Percentiles rank a stretch among this genome's conserved stretches.
phyloP scores from a whole-genome alignment of 345 rosid species.

The Schrenkiella parvula region DNA sequence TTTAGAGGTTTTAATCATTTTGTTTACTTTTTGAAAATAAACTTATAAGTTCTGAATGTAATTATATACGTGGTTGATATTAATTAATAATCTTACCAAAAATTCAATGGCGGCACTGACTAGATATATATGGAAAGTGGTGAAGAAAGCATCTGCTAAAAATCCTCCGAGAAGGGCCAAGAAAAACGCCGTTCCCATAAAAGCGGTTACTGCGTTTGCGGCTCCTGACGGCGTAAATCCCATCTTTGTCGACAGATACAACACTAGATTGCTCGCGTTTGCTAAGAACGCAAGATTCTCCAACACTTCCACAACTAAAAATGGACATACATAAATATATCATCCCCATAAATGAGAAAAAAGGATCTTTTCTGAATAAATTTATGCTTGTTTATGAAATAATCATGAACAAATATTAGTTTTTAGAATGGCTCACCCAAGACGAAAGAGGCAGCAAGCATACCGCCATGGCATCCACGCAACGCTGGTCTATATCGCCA shows the following conservation, averaged over 20 bases:
- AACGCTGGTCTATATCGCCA: conserved; percentile 67
- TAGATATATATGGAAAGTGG: conserved; percentile 62
- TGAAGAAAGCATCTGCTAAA: conserved; percentile 67
- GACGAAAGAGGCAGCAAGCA: conserved; percentile 73
- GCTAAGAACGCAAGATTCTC: conserved; percentile 91
- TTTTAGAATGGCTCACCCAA: conserved; percentile 46
- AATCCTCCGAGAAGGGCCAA: conserved; percentile 89
- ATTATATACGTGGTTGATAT: neutral
- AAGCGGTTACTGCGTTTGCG: conserved; percentile 76
- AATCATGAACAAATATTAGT: neutral
- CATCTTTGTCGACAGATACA: conserved; percentile 70
- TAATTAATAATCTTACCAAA: conserved; percentile 40
- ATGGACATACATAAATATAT: neutral
- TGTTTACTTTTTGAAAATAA: too few relatives aligned
- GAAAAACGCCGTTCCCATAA: conserved; percentile 90
- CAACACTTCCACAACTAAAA: conserved; percentile 68
- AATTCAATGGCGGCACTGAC: conserved; percentile 69
- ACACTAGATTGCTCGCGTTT: conserved; percentile 88
- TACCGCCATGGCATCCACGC: conserved; percentile 71
- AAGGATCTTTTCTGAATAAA: too few relatives aligned
- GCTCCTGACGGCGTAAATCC: conserved; percentile 74
- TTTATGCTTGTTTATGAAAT: neutral
- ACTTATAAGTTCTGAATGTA: neutral
- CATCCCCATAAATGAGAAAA: too few relatives aligned
- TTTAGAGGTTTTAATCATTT: too few relatives aligned